Base-by-base conservation (phyloP, 2,329 filamentous ascomycete genomes). In the Aspergillus chevalieri region DNA sequence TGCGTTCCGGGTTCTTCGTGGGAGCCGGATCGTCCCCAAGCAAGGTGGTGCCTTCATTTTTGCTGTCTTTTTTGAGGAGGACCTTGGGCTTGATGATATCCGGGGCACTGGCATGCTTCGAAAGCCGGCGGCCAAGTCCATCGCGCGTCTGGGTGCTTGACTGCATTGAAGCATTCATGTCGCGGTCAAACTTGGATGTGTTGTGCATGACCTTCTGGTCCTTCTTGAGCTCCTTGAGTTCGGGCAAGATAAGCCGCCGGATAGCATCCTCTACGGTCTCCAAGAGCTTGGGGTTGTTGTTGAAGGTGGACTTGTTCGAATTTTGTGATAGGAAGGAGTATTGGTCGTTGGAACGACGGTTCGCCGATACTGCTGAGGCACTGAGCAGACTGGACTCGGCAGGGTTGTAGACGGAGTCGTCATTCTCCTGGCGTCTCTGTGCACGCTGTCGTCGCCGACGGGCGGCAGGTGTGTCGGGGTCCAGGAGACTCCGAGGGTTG, bases 221-320 rank as follows among this genome's bases (percentile, higher is more conserved):
- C 60, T 91, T 84, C 68, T 95, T 96, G 48, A 98, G 76, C 8
- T 90, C 89, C 59, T 89, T 92, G 42, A 98, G 77, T 68, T 98
- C 92, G 0, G 93, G 93, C 2, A 98, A 73, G 47, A 96, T 95
- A 45, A 95, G 78, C 44, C 90, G 82, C 54, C 89, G 85, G 62
- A 96, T 95, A 12, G 90, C 90, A 70, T 95, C 90, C 71, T 96
- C 91, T 3, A 96, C 91, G 0, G 90, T 93, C 62, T 93, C 88
- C 2, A 96, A 78, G 2, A 96, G 74, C 64, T 89, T 93, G 0
- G 91, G 91, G 62, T 96, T 95, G 71, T 94, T 95, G 66, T 94
- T 88, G 0, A 88, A 92, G 4, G 26, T 4, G 3, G 89, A 88
- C 51, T 79, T 44, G 19, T 44, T 79, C 15, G 79, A 81, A 30